Conservation (phyloP, 768 basidiomycete genomes). For the Russula sp. region DNA sequence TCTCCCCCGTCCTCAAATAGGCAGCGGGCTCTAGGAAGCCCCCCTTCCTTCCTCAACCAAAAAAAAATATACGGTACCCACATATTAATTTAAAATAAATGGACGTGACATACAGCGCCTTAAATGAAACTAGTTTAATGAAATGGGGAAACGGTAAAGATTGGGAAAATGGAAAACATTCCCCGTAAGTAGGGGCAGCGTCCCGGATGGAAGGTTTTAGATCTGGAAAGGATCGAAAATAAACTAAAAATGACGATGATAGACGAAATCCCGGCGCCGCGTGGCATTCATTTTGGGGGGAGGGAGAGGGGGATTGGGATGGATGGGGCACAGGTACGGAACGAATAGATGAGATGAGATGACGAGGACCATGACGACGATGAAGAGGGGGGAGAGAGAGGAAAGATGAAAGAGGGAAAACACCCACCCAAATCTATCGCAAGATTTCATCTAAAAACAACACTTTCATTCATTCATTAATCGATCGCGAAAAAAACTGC, state of each 20-base stretch:
- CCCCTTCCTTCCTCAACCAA: not conserved
- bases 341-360: no score
- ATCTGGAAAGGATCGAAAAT: not conserved
- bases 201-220: not conserved
- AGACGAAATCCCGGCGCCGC: not conserved
- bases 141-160: not conserved
- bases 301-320: no score
- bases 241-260: not conserved
- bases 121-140: not conserved
- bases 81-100: not conserved
- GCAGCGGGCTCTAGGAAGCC: constrained; percentile 11
- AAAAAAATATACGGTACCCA: not conserved
- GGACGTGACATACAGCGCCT: no score
- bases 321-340: no score
- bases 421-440: no score
- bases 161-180: not conserved
- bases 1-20: constrained; percentile 2
- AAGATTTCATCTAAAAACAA: no score
- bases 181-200: not conserved
- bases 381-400: no score
- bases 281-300: not conserved
- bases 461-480: no score
- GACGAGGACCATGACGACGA: no score
- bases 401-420: no score
- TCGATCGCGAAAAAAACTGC: not conserved